These are phyloP conservation scores for Microbotryum silenes-acaulis DNA, from an alignment of 1,284 basidiomycete genomes.

Conservation along the genomic window DNA sequence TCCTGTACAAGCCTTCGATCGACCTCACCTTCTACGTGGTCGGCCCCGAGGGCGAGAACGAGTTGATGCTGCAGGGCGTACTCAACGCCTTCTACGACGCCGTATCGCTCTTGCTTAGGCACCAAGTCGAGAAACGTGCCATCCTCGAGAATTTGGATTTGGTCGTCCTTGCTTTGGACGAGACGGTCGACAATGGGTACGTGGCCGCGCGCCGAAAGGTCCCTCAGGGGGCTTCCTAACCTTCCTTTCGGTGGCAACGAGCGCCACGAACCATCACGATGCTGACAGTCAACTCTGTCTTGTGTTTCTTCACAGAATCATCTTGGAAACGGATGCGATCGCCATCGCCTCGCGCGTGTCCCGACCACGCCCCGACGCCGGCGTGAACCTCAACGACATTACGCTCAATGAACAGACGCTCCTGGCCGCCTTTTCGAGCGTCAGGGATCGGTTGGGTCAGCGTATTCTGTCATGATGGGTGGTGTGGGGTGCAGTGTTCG, in stretches of 20 bases:
- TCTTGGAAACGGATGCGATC: constrained; percentile 91
- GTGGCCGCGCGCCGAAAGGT: constrained; percentile 39
- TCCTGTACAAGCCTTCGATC: constrained; percentile 85
- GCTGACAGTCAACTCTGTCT: background rate
- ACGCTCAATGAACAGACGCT: constrained; percentile 98
- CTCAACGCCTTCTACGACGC: constrained; percentile 82
- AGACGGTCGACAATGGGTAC: constrained; percentile 96
- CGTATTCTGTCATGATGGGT: constrained; percentile 42
- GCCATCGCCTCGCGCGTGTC: constrained; percentile 93
- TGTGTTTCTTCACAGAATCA: constrained; percentile 56
- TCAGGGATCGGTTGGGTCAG: constrained; percentile 69
- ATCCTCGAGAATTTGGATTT: constrained; percentile 92
- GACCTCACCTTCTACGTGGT: constrained; percentile 95
- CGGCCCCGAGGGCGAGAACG: constrained; percentile 81
- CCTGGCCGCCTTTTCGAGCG: constrained; percentile 74
- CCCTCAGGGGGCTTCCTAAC: background rate
- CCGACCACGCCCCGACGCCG: constrained; percentile 78
- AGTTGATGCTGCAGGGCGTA: constrained; percentile 85
- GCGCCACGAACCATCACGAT: background rate
- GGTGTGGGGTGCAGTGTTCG: too few species aligned
- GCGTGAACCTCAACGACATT: constrained; percentile 62
- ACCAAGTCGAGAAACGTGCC: constrained; percentile 90
- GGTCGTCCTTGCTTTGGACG: constrained; percentile 86
- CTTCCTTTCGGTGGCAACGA: background rate
- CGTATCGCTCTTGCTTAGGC: constrained; percentile 72